Percentiles rank a stretch among this genome's conserved stretches.
phyloP scores from a whole-genome alignment of 2,329 filamentous ascomycete species.

The Byssochlamys sp. region DNA sequence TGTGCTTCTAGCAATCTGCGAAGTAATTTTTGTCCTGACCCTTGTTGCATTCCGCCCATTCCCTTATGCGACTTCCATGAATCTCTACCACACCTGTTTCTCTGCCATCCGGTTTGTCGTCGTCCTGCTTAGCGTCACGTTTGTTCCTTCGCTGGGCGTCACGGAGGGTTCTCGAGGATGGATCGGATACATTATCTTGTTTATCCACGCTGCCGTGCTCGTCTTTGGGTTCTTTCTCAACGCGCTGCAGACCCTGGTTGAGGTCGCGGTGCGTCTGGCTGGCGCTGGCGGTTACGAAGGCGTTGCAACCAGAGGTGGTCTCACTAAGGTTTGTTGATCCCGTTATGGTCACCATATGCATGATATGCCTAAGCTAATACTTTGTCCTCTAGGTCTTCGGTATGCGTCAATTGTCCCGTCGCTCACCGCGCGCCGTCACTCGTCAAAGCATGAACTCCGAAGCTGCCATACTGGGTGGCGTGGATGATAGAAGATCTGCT shows the following conservation, averaged over 20 bases:
- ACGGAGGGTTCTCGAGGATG: slow-evolving; percentile 74
- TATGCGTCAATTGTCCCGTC: slow-evolving; percentile 74
- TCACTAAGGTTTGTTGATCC: slow-evolving; percentile 57
- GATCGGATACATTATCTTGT: slow-evolving; percentile 85
- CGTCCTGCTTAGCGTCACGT: slow-evolving; percentile 67
- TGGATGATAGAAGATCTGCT: slow-evolving; percentile 54
- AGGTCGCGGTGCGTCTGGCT: slow-evolving; percentile 71
- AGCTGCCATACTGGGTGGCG: slow-evolving; percentile 65
- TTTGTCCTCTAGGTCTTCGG: slow-evolving; percentile 60
- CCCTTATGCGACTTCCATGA: slow-evolving; percentile 88
- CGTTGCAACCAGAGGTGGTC: slow-evolving; percentile 63
- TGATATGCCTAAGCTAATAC: not conserved
- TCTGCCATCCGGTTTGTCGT: slow-evolving; percentile 65
- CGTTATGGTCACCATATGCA: not conserved
- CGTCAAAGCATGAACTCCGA: slow-evolving; percentile 75
- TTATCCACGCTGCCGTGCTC: slow-evolving; percentile 75
- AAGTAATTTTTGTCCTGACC: slow-evolving; percentile 80
- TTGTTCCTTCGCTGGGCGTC: slow-evolving; percentile 72
- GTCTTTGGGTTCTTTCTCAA: slow-evolving; percentile 91
- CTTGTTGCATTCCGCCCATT: slow-evolving; percentile 85
- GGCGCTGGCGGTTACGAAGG: slow-evolving; percentile 71
- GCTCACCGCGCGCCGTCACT: slow-evolving; percentile 55
- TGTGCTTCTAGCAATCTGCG: slow-evolving; percentile 83
- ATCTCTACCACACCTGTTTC: slow-evolving; percentile 84
- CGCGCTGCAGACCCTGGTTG: slow-evolving; percentile 77